Evolutionary conservation across 192 early-diverging fungal genomes (phyloP).

Genomic region (Entomortierella lignicola): DNA sequence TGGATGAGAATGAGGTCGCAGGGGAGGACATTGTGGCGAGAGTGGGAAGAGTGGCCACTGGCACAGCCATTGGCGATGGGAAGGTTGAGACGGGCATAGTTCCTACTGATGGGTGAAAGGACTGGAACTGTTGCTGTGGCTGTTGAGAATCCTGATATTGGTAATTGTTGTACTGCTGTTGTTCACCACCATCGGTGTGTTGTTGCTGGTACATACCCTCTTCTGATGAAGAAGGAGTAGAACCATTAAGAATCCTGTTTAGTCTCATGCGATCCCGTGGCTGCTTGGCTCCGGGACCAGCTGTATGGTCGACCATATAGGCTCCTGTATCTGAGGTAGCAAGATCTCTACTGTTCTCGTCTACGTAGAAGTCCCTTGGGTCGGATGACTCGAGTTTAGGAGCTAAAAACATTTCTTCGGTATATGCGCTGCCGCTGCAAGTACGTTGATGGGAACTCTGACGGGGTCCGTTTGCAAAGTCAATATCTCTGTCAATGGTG

Average conservation of each 20-base stretch:
- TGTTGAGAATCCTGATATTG: constrained; percentile 18
- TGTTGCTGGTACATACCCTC: constrained; percentile 28
- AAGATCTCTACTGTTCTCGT: constrained; percentile 31
- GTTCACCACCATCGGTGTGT: constrained; percentile 11
- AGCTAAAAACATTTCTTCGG: constrained; percentile 32
- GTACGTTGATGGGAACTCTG: constrained; percentile 24
- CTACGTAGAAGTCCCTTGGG: constrained; percentile 35
- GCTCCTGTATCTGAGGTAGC: constrained; percentile 17
- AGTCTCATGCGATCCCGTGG: constrained; percentile 43
- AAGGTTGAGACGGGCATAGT: constrained; percentile 43
- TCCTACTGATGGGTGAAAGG: constrained; percentile 20
- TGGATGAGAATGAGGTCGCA: constrained; percentile 31
- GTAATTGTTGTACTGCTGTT: constrained; percentile 23
- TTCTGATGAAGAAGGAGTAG: constrained; percentile 2
- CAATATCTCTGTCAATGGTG: constrained; percentile 34
- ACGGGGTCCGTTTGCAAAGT: constrained; percentile 20
- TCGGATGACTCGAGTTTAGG: constrained; percentile 37
- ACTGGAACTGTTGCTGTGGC: constrained; percentile 34
- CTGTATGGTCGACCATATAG: constrained; percentile 39
- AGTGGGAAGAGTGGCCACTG: constrained; percentile 41
- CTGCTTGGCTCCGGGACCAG: constrained; percentile 29
- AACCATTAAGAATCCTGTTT: constrained; percentile 40
- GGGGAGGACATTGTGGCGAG: constrained; percentile 52
- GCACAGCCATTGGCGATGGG: constrained; percentile 33
- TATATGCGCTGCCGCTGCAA: constrained; percentile 27